phyloP scores from a whole-genome alignment of 2,329 filamentous ascomycete species.

The Colletotrichum scovillei region DNA sequence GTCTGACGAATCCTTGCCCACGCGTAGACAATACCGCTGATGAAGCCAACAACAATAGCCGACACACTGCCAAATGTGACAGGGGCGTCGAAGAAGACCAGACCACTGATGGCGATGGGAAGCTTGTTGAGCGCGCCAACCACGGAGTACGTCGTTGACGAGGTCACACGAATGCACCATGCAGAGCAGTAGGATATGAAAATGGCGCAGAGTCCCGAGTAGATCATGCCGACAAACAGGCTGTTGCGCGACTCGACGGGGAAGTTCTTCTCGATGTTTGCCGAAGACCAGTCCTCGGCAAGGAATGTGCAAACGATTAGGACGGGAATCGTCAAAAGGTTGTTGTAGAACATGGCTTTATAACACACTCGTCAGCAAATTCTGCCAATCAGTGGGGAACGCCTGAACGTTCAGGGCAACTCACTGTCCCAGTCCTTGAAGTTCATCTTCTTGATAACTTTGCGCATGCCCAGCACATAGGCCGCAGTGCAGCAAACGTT shows the following conservation, averaged over 20 bases:
- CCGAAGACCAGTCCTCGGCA: slow-evolving; percentile 90
- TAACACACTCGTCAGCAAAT: slow-evolving; percentile 42
- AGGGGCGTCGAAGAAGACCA: slow-evolving; percentile 95
- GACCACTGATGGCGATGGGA: slow-evolving; percentile 89
- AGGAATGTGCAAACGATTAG: slow-evolving; percentile 84
- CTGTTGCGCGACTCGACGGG: slow-evolving; percentile 82
- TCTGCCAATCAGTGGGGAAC: neutral
- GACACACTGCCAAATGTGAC: slow-evolving; percentile 92
- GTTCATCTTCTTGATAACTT: slow-evolving; percentile 99
- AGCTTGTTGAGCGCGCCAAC: slow-evolving; percentile 98
- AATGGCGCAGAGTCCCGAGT: slow-evolving; percentile 91
- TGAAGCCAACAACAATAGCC: slow-evolving; percentile 90
- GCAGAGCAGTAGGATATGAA: slow-evolving; percentile 99
- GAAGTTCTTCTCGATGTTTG: slow-evolving; percentile 90
- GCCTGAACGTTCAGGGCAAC: slow-evolving; percentile 51
- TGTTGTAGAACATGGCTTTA: slow-evolving; percentile 99
- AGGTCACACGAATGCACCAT: slow-evolving; percentile 98
- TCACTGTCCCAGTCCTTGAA: slow-evolving; percentile 99
- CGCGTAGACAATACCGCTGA: slow-evolving; percentile 92
- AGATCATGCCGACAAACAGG: slow-evolving; percentile 88
- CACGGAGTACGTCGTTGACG: slow-evolving; percentile 98
- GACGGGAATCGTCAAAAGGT: slow-evolving; percentile 94
- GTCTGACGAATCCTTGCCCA: slow-evolving; percentile 87
- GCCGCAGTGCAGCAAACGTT: slow-evolving; percentile 96
- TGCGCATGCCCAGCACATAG: slow-evolving; percentile 93